Evolutionary conservation across 768 basidiomycete species (phyloP), one percentile per base, ranked within the genome.

Genomic region (Leccinellum rugosiceps): DNA sequence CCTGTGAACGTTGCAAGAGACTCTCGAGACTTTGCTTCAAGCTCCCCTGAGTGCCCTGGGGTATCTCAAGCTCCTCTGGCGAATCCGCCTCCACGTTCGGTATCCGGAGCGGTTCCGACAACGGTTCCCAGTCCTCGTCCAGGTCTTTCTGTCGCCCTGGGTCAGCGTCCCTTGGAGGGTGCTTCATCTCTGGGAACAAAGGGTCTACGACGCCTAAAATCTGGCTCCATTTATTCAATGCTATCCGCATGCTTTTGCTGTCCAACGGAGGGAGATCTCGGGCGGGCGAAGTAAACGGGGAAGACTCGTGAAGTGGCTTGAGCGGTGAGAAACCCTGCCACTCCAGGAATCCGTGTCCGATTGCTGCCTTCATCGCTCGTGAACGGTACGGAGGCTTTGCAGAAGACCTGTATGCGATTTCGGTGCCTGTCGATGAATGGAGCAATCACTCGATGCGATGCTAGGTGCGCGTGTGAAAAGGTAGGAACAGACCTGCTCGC

Each of bases 171-270:
- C 6, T 25, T 15, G n/a, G 44, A 25, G 43, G 44, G 6, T 53
- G 52, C 41, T 41, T 54, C 70, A 71, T 72, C 34, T 70, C 68
- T 55, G 72, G 65, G 47, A 72, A 74, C 32, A 67, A 57, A 7
- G 72, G 71, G 47, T 72, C 71, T 31, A 71, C 61, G 19, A 71
- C 57, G 21, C 61, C 67, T 32, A 73, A 59, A 50, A 72, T 71
- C 46, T 72, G 71, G 34, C 71, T 71, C 71, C 71, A 72, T 30
- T 72, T 72, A 19, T 72, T 67, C n/a, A 72, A 41, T 13, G 69
- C 61, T 53, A 71, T 58, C 1, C 71, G 72, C 72, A 72, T 72
- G 23, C 67, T 55, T 34, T 56, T 55, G 58, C 49, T 67, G 41
- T 71, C 71, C 45, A 62, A 11, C 21, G 53, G 49, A 3, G 50